phyloP scores from a whole-genome alignment of 306 rosid species.

The Phaseolus lunatus region DNA sequence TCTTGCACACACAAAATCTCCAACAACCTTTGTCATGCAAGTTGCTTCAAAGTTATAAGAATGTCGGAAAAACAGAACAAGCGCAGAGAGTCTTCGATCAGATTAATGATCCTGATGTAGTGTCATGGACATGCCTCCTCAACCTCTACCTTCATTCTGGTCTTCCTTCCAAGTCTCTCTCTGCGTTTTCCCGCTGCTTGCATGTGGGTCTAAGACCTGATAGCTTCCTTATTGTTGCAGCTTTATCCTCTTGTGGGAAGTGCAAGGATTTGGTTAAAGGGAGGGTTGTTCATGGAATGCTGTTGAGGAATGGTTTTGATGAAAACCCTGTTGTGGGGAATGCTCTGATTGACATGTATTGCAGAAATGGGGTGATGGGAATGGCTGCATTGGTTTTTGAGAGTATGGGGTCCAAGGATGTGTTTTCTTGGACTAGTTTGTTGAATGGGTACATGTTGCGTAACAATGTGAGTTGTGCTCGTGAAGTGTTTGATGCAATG shows the following conservation, averaged over 20 bases:
- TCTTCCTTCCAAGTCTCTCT: constrained; percentile 38
- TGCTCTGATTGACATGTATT: constrained; percentile 45
- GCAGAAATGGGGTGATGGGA: constrained; percentile 36
- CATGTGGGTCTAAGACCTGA: constrained; percentile 31
- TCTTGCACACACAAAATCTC: background rate
- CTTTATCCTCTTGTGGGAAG: constrained; percentile 43
- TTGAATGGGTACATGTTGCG: background rate
- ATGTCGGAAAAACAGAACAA: constrained; percentile 33
- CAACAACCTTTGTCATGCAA: constrained; percentile 33
- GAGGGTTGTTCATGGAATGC: constrained; percentile 41
- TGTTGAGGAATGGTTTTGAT: constrained; percentile 37
- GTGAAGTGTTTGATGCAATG: constrained; percentile 41
- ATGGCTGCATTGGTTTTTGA: constrained; percentile 27
- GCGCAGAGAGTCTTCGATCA: constrained; percentile 17
- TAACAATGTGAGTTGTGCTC: constrained; percentile 19
- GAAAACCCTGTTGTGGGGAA: constrained; percentile 37
- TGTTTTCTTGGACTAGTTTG: constrained; percentile 39
- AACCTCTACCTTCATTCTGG: constrained; percentile 37
- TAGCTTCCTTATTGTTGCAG: constrained; percentile 34
- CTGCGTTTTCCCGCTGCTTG: constrained; percentile 14
- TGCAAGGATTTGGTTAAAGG: constrained; percentile 35
- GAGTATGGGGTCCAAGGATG: constrained; percentile 38
- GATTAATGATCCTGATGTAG: constrained; percentile 39
- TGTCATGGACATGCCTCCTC: constrained; percentile 45
- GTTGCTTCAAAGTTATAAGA: constrained; percentile 44